Conservation (phyloP, 192 early-diverging fungal genomes). For the Coemansia umbellata region DNA sequence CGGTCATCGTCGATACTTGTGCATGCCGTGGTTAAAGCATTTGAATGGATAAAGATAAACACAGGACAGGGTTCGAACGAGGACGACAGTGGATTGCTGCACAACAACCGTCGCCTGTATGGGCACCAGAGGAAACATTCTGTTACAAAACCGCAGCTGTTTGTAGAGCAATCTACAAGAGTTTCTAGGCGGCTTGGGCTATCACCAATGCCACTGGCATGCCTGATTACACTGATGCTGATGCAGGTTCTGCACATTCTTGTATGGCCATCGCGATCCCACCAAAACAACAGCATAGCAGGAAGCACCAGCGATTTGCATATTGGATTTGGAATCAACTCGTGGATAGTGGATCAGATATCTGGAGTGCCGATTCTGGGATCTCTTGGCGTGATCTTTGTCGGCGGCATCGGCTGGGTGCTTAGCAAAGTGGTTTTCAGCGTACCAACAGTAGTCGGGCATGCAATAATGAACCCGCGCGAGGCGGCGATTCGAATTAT, state of each 20-base stretch:
- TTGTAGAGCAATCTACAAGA: constrained; percentile 46
- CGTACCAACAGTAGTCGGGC: background rate
- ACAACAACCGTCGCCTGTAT: constrained; percentile 1
- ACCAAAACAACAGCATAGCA: background rate
- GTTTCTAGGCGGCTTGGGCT: constrained; percentile 50
- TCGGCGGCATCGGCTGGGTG: constrained; percentile 8
- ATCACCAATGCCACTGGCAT: constrained; percentile 46
- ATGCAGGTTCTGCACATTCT: constrained; percentile 36
- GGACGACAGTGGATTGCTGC: background rate
- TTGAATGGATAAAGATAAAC: constrained; percentile 15
- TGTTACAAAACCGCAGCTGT: constrained; percentile 38
- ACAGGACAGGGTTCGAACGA: background rate
- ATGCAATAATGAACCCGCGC: constrained; percentile 14
- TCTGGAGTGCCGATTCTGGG: background rate
- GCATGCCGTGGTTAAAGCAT: constrained; percentile 19
- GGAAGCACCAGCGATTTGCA: background rate
- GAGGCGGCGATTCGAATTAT: background rate
- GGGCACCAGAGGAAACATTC: constrained; percentile 26
- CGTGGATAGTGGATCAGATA: background rate
- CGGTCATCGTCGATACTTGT: constrained; percentile 34
- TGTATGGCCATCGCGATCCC: constrained; percentile 17
- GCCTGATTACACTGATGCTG: constrained; percentile 45
- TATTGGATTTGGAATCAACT: background rate
- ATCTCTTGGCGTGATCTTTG: constrained; percentile 4
- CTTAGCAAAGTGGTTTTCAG: background rate